These are phyloP conservation scores for Teratosphaeria nubilosa DNA, from an alignment of 2,329 filamentous ascomycete species.

Conservation along the genomic window DNA sequence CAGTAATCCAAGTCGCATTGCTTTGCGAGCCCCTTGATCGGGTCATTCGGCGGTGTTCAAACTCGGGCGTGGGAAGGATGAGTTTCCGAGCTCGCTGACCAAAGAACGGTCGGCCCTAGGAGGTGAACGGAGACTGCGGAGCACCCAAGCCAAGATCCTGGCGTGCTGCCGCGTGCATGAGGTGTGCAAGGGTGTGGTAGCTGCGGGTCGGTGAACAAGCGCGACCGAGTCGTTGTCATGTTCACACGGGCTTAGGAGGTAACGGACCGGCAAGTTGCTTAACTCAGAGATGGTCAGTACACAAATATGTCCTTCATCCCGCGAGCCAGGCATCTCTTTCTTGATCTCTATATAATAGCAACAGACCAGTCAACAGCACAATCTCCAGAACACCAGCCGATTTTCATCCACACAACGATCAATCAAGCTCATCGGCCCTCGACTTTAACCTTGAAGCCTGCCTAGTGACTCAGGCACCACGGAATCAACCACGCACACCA, in stretches of 20 bases:
- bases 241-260: neutral
- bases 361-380: neutral
- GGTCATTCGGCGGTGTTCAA: neutral
- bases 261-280: neutral
- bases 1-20: neutral
- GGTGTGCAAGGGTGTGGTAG: neutral
- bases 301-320: neutral
- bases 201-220: neutral
- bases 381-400: neutral
- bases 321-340: neutral
- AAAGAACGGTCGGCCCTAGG: neutral
- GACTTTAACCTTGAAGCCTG: neutral
- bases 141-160: neutral
- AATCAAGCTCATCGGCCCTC: neutral
- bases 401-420: neutral
- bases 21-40: neutral
- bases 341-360: neutral
- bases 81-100: neutral
- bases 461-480: neutral
- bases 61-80: neutral
- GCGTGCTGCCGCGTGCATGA: neutral
- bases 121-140: neutral
- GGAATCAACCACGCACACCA: neutral
- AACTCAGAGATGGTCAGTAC: neutral
- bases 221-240: neutral